Conservation (phyloP, 2,329 filamentous ascomycete genomes). For the Helminthosporium solani region DNA sequence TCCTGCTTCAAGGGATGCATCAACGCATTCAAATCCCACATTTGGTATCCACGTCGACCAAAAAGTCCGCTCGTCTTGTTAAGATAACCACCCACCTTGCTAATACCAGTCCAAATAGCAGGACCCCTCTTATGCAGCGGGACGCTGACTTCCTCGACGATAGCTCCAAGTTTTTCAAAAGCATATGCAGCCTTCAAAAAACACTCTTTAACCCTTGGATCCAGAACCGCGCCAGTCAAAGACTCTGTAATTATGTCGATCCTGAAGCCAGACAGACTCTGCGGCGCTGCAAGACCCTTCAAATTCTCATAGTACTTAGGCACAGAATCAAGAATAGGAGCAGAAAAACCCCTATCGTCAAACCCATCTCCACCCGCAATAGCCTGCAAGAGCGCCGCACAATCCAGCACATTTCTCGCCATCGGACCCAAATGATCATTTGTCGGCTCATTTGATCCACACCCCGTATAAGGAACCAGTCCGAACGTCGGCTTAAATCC, state of each 20-base stretch:
- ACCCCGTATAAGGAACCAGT: conserved; percentile 54
- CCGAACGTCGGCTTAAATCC: conserved; percentile 57
- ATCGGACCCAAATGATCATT: conserved; percentile 55
- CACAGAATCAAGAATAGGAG: conserved; percentile 24
- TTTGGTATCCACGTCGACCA: conserved; percentile 52
- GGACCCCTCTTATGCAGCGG: conserved; percentile 52
- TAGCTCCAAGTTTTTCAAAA: conserved; percentile 51
- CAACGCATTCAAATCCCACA: conserved; percentile 53
- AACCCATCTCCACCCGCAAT: conserved; percentile 54
- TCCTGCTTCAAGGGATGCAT: conserved; percentile 50
- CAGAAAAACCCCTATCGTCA: conserved; percentile 45
- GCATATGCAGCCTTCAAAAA: conserved; percentile 47
- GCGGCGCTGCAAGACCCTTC: conserved; percentile 6
- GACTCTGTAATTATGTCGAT: conserved; percentile 37
- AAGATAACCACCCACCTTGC: conserved; percentile 47
- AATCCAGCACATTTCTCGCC: conserved; percentile 46
- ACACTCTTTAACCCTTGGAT: conserved; percentile 43
- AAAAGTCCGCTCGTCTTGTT: conserved; percentile 43
- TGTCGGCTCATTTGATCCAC: conserved; percentile 51
- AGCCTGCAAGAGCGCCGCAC: conserved; percentile 46
- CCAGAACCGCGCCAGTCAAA: conserved; percentile 33
- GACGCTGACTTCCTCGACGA: conserved; percentile 53
- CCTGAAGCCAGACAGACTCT: conserved; percentile 27
- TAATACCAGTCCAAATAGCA: conserved; percentile 52
- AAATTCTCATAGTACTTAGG: conserved; percentile 38